These are phyloP conservation scores for Acanthamoeba royreba DNA, from an alignment of 208 protist genomes.

Conservation along the genomic window DNA sequence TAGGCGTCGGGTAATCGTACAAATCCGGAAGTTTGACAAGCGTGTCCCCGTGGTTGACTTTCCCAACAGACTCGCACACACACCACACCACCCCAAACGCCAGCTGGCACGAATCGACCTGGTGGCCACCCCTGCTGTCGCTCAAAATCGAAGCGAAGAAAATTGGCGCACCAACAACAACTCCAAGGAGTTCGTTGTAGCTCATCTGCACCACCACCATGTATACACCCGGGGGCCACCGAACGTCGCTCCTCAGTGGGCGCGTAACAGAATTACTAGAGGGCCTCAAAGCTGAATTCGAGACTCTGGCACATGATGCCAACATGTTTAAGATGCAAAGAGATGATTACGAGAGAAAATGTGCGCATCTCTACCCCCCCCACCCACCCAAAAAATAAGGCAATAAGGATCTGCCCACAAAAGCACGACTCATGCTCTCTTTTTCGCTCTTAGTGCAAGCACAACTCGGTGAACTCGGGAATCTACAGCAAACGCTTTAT, in stretches of 20 bases:
- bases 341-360: conserved; percentile 68
- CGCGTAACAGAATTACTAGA: conserved; percentile 48
- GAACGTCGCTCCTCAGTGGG: background rate
- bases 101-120: no score
- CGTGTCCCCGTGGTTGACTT: no score
- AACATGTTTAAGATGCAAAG: conserved; percentile 49
- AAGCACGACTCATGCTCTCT: background rate
- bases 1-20: no score
- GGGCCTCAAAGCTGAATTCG: conserved; percentile 50
- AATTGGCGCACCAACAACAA: background rate
- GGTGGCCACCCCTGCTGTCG: no score
- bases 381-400: background rate
- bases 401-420: background rate
- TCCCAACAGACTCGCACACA: no score
- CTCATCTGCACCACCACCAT: background rate
- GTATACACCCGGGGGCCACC: background rate
- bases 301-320: conserved; percentile 46
- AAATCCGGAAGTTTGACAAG: no score
- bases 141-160: background rate
- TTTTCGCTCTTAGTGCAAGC: conserved; percentile 48
- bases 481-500: conserved; percentile 61
- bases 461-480: conserved; percentile 56
- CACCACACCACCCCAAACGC: no score
- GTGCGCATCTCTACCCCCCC: background rate
- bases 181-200: no score